Conservation (phyloP, 495 filamentous ascomycete genomes). For the Polyplosphaeria fusca region DNA sequence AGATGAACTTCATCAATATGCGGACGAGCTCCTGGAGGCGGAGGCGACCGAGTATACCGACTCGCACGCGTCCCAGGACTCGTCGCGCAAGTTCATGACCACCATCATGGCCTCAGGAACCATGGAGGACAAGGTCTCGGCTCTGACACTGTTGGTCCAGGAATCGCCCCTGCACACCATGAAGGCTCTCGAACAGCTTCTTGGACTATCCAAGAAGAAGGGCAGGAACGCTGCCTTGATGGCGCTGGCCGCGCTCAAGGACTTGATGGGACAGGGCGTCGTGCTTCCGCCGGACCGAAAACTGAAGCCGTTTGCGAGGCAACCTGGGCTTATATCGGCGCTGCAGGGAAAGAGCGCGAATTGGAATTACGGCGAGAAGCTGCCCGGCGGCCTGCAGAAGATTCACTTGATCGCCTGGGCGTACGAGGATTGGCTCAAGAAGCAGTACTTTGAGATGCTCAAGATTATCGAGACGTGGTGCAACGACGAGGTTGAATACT, state of each 20-base stretch:
- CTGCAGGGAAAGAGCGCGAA: conserved; percentile 55
- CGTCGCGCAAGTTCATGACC: conserved; percentile 87
- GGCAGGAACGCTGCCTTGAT: conserved; percentile 92
- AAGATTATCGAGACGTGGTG: conserved; percentile 88
- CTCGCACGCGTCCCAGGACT: conserved; percentile 57
- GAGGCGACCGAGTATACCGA: conserved; percentile 65
- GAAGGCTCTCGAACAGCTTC: conserved; percentile 79
- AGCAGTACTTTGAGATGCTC: conserved; percentile 83
- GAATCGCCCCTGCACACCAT: conserved; percentile 92
- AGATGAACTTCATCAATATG: conserved; percentile 71
- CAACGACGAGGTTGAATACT: conserved; percentile 89
- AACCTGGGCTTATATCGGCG: conserved; percentile 68
- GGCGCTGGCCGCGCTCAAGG: conserved; percentile 85
- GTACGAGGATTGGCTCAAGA: conserved; percentile 92
- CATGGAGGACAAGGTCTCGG: conserved; percentile 92
- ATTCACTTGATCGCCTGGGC: conserved; percentile 83
- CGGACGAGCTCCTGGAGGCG: conserved; percentile 66
- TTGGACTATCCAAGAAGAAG: conserved; percentile 77
- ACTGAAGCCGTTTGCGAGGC: conserved; percentile 71
- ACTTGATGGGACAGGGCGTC: conserved; percentile 84
- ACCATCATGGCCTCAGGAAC: conserved; percentile 97
- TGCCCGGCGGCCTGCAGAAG: conserved; percentile 68
- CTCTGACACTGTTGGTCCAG: conserved; percentile 86
- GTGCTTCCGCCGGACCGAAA: conserved; percentile 79
- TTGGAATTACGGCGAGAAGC: conserved; percentile 63